Evolutionary conservation across 1,284 basidiomycete genomes (phyloP), one percentile per base, ranked within the genome.

Genomic region (Marasmius tenuissimus): DNA sequence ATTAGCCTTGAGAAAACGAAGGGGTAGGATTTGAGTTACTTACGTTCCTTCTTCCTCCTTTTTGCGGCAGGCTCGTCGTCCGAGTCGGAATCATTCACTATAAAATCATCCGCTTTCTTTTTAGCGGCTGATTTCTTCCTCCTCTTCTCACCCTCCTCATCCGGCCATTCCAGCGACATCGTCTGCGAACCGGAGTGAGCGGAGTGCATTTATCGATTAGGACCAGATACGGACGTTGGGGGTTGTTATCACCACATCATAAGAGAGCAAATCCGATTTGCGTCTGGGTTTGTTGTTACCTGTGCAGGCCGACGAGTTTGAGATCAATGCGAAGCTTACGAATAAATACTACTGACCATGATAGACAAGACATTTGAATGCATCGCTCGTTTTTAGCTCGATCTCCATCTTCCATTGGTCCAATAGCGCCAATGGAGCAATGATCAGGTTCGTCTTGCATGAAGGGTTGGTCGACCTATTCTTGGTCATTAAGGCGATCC

Each of bases 371-470:
- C 78, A 79, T 35, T 74, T 78, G 27, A 84, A 67, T 5, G 67
- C 72, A 49, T 75, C 72, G 61, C 79, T 80, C 1, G 82, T 83
- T 75, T 86, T 87, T 61, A 77, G 71, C 65, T 83, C 79, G 18
- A 88, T 82, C 68, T 87, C 85, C n/a, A 75, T 66, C 66, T 81
- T 79, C 86, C 86, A 88, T 59, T 81, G 85, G 55, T 81, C 77
- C 33, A 88, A 72, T 3, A 88, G 73, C 0, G 85, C 83, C 10
- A 82, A 69, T 4, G 86, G 86, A 3, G 81, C 81, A 22, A 87
- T 67, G 57, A 88, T 82, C 0, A 87, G 75, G 18, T 80, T 87
- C 3, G 82, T 81, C 70, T 84, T 85, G 69, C 76, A 73, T 6
- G 67, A 68, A 0, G 77, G 73, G 60, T 86, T 73, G 0, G 64